Base-by-base conservation (phyloP, 768 basidiomycete genomes). In the Auriscalpium microsporum region DNA sequence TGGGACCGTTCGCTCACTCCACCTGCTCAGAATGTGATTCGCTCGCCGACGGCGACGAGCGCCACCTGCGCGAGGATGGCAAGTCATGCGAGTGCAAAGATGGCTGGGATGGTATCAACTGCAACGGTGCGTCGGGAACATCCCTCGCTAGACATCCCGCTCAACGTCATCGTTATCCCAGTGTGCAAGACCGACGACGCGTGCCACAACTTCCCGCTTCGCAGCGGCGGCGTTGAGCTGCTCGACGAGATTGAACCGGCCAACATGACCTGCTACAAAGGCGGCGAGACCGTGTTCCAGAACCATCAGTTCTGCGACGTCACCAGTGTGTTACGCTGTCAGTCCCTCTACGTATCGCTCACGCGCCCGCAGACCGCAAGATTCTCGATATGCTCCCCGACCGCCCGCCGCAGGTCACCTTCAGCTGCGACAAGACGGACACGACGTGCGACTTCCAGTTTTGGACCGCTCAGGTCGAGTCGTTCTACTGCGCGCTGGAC, bases 281-380 rank as follows among this genome's bases (percentile, higher is more conserved):
- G 90, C 44, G 96, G 96, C 21, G 80, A 88, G 67, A 94, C 92
- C 0, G 88, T 99, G n/a, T 88, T 90, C 69, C 86, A 82, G 68
- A 94, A 96, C 61, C 92, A 94, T 69, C 95, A 99, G 69, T 92
- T 96, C 84, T 99, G 96, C 71, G 83, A 97, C 67, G 94, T 99
- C 36, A 99, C 96, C 10, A 98, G 94, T 95, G 65, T 63, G 90
- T 76, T 8, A 21, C 42, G 14, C 19, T 14, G 35, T 40, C 4
- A 40, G 14, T 16, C 33, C 16, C 48, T 17, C 48, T 14, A 45
- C 21, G 44, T 45, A n/a, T 40, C 10, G 28, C 51, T 55, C 42
- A 52, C 45, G 17, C 48, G 49, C 21, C 38, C 33, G 6, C 63
- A 95, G 93, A 97, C 72, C 84, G 89, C 48, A 96, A 96, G 72